Evolutionary conservation across 2,329 filamentous ascomycete species (phyloP), one percentile per base, ranked within the genome.

Genomic region (Paramyrothecium roridum): DNA sequence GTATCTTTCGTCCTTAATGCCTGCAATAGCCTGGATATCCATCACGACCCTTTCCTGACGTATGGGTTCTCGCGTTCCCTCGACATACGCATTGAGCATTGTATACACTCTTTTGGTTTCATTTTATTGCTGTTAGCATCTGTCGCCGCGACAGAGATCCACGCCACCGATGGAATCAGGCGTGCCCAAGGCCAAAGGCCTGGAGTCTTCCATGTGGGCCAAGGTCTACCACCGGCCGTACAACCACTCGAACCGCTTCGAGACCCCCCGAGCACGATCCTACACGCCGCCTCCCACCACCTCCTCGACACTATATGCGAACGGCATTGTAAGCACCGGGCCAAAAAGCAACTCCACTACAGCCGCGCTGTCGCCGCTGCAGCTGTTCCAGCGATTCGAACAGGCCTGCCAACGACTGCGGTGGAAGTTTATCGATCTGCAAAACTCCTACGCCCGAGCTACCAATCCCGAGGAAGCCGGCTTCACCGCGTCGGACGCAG

Each of bases 401-500:
- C 85, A 85, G 60, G 83, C 85, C 26, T 80, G 84, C 20, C 77
- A 80, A 2, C 80, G 85, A 2, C 72, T 88, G 47, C 79, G 81
- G 59, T 88, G 85, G 85, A 88, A 87, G 65, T 77, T 83, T 2
- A 76, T 83, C 13, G 84, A 84, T 60, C 74, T 88, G 33, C 78
- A 79, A n/a, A 68, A 73, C 52, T 83, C 78, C 2, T 87, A 87
- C 64, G 69, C 68, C n/a, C 72, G 76, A 2, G 83, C 84, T 0
- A 72, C 73, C 22, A 67, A 72, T 37, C 73, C 74, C 7, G 55
- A 67, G 2, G 64, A 67, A 1, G 67, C 62, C 34, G 70, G 65
- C 45, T 73, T 76, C 48, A 62, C 70, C 0, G 63, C 65, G 20
- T 66, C 68, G 6, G 79, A 82, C 59, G 81, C 81, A 0, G 84